These are phyloP conservation scores for Pichia sp. DNA, from an alignment of 1,139 yeast species.

Conservation along the genomic window DNA sequence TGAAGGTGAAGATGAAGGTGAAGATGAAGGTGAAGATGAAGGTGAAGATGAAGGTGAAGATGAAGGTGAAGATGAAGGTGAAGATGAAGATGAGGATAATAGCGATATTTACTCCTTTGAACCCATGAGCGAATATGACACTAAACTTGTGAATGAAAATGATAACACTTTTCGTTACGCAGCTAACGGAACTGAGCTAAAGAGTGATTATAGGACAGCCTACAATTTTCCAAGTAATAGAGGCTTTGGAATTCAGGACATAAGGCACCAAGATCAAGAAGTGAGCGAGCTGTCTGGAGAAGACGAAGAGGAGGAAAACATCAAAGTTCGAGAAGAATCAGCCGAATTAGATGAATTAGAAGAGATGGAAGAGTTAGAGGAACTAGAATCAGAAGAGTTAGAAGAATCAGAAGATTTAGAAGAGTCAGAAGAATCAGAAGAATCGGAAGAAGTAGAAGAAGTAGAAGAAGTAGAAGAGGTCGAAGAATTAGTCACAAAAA, in stretches of 20 bases:
- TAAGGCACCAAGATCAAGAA: not conserved
- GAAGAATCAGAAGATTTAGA: not conserved
- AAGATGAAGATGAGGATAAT: not conserved
- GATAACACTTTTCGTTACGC: not conserved
- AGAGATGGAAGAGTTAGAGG: too few species aligned
- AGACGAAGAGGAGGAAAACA: slow-evolving; percentile 12
- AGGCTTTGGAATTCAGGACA: slow-evolving; percentile 1
- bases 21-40: slow-evolving; percentile 10
- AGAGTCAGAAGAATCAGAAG: not conserved
- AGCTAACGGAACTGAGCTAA: not conserved
- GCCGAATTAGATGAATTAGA: too few species aligned
- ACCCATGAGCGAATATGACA: not conserved
- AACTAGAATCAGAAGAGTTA: too few species aligned
- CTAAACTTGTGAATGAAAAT: not conserved
- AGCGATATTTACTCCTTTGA: not conserved
- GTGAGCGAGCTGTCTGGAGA: not conserved
- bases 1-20: not conserved
- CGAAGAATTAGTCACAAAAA: too few species aligned
- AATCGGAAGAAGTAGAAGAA: not conserved
- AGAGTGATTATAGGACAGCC: not conserved
- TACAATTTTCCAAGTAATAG: not conserved
- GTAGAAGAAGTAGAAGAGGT: too few species aligned
- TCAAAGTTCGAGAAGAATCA: not conserved
- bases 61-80: too few species aligned
- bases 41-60: too few species aligned